Evolutionary conservation across 495 filamentous ascomycete genomes (phyloP), one percentile per base, ranked within the genome.

Genomic region (Trichoderma erinaceum): DNA sequence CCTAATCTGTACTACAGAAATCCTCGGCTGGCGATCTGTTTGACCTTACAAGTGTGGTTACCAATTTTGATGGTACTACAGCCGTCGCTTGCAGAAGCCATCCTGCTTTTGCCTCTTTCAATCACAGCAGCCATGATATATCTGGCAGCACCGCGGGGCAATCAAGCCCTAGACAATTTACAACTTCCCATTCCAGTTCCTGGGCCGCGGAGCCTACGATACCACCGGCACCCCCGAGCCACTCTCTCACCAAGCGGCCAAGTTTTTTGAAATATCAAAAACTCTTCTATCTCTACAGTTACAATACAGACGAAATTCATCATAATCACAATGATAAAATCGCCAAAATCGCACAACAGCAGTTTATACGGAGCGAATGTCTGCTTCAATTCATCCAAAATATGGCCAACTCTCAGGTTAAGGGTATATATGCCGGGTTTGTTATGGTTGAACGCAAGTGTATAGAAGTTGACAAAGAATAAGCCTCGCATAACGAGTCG

Each of bases 371-470:
- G 21, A 23, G 48, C 48, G 16, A 23, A 23, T 3, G 16, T 18
- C 48, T 7, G 6, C 18, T 11, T 52, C 48, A 11, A 52, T 21
- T 21, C 21, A 11, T 2, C 48, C 48, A 21, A 11, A 11, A 52
- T 18, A 18, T n/a, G 0, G 7, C 5, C 3, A 52, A 11, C 4
- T 11, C 8, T 23, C 18, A 92, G 71, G 86, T 90, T 12, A 90
- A 91, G 70, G 86, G 80, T 0, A 96, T 93, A 32, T 94, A 94
- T 77, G 84, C 85, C 0, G 90, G 89, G 0, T 78, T 96, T 1
- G 85, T 89, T 3, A 90, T 91, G 86, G 89, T 92, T 0, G 92
- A 96, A 74, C 85, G 84, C 46, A 92, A 91, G 72, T 92, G 89
- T 71, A 88, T 90, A 10, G 87, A 91, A 41, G 84, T 90, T 16